Base-by-base conservation (phyloP, 225 moss, liverwort and hornwort species). In the Thuidium tamariscinum region DNA sequence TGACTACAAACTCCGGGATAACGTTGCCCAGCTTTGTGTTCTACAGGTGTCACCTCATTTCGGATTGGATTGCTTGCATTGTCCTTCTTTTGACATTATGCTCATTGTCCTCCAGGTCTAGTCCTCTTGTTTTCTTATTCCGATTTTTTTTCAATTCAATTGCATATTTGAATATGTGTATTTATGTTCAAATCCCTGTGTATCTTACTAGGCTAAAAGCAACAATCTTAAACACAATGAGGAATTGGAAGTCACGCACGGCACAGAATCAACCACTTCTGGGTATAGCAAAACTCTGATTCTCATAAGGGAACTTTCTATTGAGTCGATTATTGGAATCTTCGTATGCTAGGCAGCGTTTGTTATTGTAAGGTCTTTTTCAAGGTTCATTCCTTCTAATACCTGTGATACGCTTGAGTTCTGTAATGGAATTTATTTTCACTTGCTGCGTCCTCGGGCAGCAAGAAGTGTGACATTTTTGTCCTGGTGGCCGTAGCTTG, bases 21-120 rank as follows among this genome's bases (percentile, higher is more conserved):
- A 99, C 65, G 98, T 99, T 22, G 98, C 98, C 80, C 98, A 99
- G 86, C 94, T 99, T 55, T 99, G 98, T 87, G 97, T 94, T 89
- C 88, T 98, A 44, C 93, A 96, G 95, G 96, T 96, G 74, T 46
- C 68, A 74, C 70, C 67, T 84, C 78, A 74, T 74, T 46, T 48
- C 64, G 37, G 48, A 62, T 69, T 61, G 32, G 23, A 81, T 81
- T 82, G 51, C 85, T 71, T 37, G 51, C 66, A 72, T 60, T 59
- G 14, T 29, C 72, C 82, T 77, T 77, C 46, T 52, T 81, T 82
- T 76, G 86, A 77, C 34, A 87, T 56, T 20, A 52, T 64, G 69
- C 55, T 80, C 11, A 25, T 51, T 79, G n/a, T 88, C 60, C 42
- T 51, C 74, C 34, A 21, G 42, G 42, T 49, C 22, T 77, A 55